These are phyloP conservation scores for Epichloe uncinata DNA, from an alignment of 2,329 filamentous ascomycete species.

Conservation along the genomic window DNA sequence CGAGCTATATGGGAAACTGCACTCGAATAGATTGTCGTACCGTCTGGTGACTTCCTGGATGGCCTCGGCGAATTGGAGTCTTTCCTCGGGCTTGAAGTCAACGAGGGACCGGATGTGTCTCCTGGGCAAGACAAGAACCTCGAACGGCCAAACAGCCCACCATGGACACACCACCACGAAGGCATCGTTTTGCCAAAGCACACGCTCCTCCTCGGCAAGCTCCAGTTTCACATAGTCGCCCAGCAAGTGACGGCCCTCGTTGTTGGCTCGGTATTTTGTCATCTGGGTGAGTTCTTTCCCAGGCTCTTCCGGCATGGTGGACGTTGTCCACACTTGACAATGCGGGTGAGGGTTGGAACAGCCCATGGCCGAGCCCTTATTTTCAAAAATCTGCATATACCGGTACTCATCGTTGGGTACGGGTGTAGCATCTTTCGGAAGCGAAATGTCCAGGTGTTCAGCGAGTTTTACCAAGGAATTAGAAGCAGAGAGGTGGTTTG, in stretches of 20 bases:
- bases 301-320: conserved; percentile 79
- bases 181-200: conserved; percentile 74
- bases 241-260: conserved; percentile 63
- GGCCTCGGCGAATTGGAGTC: conserved; percentile 61
- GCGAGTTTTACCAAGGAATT: conserved; percentile 44
- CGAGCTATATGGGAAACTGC: conserved; percentile 92
- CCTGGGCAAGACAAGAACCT: conserved; percentile 80
- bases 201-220: conserved; percentile 64
- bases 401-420: conserved; percentile 62
- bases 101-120: conserved; percentile 73
- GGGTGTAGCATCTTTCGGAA: conserved; percentile 23
- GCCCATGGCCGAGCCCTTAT: conserved; percentile 95
- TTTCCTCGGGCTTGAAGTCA: conserved; percentile 62
- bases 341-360: conserved; percentile 98
- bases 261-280: conserved; percentile 60
- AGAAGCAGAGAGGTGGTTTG: conserved; percentile 59
- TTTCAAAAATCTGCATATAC: conserved; percentile 99
- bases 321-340: conserved; percentile 93
- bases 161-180: conserved; percentile 89
- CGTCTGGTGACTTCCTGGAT: conserved; percentile 79
- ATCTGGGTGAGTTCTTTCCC: conserved; percentile 66
- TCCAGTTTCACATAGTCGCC: conserved; percentile 81
- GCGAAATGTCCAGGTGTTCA: conserved; percentile 26
- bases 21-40: conserved; percentile 96
- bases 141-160: conserved; percentile 98